phyloP scores from a whole-genome alignment of 352 stramenopile genomes.

The Pythium aristosporum region DNA sequence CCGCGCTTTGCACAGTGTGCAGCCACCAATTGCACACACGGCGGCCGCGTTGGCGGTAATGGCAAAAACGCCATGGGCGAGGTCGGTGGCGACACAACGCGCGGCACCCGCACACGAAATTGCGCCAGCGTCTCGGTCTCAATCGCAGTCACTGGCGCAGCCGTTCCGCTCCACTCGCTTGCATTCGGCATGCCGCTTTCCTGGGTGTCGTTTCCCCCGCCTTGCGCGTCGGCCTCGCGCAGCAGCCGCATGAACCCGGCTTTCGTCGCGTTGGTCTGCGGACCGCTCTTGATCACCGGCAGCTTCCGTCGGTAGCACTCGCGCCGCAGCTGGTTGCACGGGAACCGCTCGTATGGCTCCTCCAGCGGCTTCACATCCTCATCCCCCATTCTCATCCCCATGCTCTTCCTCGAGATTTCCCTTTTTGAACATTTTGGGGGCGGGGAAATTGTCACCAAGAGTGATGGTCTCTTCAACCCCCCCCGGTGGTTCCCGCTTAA shows the following conservation, averaged over 20 bases:
- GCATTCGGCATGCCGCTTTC: neutral
- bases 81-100: slow-evolving; percentile 4
- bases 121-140: neutral
- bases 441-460: neutral
- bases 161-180: neutral
- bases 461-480: slow-evolving; percentile 1
- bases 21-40: neutral
- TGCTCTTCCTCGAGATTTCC: neutral
- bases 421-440: neutral
- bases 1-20: neutral
- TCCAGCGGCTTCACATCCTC: neutral
- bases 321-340: slow-evolving; percentile 24
- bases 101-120: neutral
- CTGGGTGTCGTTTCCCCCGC: neutral
- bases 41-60: neutral
- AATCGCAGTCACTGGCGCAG: neutral
- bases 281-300: slow-evolving; percentile 26
- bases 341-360: slow-evolving; percentile 26
- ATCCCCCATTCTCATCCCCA: neutral
- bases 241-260: slow-evolving; percentile 25
- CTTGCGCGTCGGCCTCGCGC: slow-evolving; percentile 7
- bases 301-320: slow-evolving; percentile 30
- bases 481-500: neutral
- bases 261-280: slow-evolving; percentile 27
- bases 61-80: neutral